Percentiles rank a stretch among this genome's conserved stretches.
Conservation (phyloP, 305 asterid genomes). For the Rubia tinctorum region DNA sequence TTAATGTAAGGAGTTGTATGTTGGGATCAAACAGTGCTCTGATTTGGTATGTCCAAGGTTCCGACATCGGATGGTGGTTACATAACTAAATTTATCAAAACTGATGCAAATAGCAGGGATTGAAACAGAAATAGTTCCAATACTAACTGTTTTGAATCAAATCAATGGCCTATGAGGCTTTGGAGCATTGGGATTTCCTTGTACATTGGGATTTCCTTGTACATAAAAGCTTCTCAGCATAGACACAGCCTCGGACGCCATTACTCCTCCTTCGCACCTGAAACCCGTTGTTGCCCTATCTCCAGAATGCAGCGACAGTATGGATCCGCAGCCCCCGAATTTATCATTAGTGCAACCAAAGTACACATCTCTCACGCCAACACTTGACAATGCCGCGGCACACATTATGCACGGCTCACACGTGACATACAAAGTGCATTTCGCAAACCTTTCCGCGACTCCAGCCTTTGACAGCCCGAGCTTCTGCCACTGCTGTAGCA, state of each 20-base stretch:
- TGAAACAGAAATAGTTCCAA: neutral
- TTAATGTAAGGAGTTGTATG: too few relatives aligned
- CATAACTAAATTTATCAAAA: too few relatives aligned
- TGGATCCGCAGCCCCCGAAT: conserved; percentile 96
- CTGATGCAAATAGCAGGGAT: neutral
- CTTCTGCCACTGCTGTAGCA: conserved; percentile 64
- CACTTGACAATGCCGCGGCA: conserved; percentile 73
- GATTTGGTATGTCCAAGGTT: too few relatives aligned
- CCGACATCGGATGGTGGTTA: too few relatives aligned
- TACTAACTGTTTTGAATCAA: too few relatives aligned
- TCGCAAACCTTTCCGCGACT: conserved; percentile 54
- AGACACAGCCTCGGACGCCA: conserved; percentile 73
- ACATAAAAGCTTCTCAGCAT: conserved; percentile 75
- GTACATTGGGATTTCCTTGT: conserved; percentile 97
- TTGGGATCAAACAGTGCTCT: too few relatives aligned
- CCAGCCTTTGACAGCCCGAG: conserved; percentile 41
- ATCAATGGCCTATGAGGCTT: conserved; percentile 20
- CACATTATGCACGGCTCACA: conserved; percentile 99
- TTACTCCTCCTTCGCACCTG: conserved; percentile 76
- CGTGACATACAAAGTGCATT: conserved; percentile 73
- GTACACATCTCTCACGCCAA: conserved; percentile 73
- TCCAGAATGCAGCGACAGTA: conserved; percentile 67
- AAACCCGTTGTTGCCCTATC: conserved; percentile 43
- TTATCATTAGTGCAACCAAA: conserved; percentile 91
- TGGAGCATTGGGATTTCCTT: conserved; percentile 90